Percentiles rank a stretch among this genome's conserved stretches.
These are phyloP conservation scores for Aspergillus sparsus DNA, from an alignment of 495 filamentous ascomycete species.

Conservation along the genomic window DNA sequence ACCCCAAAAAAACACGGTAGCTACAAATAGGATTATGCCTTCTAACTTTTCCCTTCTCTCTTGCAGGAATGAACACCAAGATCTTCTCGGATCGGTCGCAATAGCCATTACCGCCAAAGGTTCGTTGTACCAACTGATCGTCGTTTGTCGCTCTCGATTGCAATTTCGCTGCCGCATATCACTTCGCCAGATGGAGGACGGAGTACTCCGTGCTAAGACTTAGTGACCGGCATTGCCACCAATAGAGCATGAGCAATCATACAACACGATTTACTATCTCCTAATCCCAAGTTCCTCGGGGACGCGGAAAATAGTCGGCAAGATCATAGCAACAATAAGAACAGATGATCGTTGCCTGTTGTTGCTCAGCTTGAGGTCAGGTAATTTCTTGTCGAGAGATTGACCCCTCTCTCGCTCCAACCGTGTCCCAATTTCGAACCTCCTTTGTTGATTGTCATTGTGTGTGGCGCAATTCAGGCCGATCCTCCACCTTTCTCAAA, in stretches of 20 bases:
- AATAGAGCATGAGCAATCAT: neutral
- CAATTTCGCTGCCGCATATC: too few species aligned
- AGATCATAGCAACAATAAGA: neutral
- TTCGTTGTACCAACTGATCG: too few species aligned
- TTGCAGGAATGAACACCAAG: too few species aligned
- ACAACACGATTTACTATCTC: neutral
- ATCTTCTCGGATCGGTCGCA: too few species aligned
- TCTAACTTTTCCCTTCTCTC: too few species aligned
- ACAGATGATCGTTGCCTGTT: neutral
- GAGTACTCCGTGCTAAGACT: too few species aligned
- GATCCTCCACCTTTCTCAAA: conserved; percentile 12
- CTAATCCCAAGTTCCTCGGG: neutral
- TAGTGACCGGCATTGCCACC: neutral
- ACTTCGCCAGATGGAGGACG: too few species aligned
- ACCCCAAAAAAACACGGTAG: too few species aligned
- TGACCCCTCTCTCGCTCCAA: neutral
- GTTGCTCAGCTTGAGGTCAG: neutral
- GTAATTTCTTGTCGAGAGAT: neutral
- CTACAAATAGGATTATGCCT: too few species aligned
- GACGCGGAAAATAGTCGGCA: conserved; percentile 7
- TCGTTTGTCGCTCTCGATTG: too few species aligned
- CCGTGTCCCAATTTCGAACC: neutral
- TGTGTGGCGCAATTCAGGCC: conserved; percentile 3
- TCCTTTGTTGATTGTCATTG: neutral
- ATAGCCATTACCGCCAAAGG: too few species aligned